These are phyloP conservation scores for Petrea volubilis DNA, from an alignment of 257 asterid genomes.

Conservation along the genomic window DNA sequence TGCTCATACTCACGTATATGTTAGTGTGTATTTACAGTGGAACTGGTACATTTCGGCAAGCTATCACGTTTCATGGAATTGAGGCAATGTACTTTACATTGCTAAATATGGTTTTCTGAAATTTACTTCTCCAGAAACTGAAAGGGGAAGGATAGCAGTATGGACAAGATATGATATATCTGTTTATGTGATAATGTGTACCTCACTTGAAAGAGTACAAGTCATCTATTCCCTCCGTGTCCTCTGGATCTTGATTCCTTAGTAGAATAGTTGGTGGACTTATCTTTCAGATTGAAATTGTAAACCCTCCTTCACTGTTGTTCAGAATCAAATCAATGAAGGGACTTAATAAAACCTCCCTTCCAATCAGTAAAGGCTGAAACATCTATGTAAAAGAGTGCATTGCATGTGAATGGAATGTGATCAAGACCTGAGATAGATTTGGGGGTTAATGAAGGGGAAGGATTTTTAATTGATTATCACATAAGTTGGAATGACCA, in stretches of 20 bases:
- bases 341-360: not conserved
- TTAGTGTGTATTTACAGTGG: not conserved
- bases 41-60: slow-evolving; percentile 7
- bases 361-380: no score
- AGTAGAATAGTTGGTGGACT: not conserved
- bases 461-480: not conserved
- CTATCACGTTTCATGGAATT: slow-evolving; percentile 10
- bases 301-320: not conserved
- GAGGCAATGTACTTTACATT: not conserved
- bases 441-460: not conserved
- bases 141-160: not conserved
- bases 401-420: not conserved
- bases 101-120: not conserved
- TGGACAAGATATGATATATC: not conserved
- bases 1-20: not conserved
- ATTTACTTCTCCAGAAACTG: not conserved
- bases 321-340: not conserved
- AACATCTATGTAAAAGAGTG: slow-evolving; percentile 8
- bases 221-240: not conserved
- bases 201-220: not conserved
- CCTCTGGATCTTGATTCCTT: not conserved
- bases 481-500: not conserved
- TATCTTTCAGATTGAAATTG: not conserved
- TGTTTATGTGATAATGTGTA: not conserved
- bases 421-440: not conserved